Conservation (phyloP, 208 protist species). For the Lotmaria passim region DNA sequence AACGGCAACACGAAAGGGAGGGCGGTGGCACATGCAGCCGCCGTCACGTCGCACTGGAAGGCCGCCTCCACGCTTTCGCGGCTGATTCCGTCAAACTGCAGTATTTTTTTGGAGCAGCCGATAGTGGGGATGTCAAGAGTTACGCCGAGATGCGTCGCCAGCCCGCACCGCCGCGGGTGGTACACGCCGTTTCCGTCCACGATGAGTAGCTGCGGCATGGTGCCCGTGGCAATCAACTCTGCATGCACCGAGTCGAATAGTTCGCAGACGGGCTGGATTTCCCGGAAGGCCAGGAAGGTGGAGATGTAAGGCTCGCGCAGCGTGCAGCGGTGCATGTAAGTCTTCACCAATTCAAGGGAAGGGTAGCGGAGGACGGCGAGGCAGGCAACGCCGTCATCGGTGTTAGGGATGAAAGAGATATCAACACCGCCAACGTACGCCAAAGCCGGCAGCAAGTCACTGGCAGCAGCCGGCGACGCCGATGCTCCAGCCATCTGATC, state of each 20-base stretch:
- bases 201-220: slow-evolving; percentile 87
- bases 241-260: slow-evolving; percentile 40
- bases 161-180: slow-evolving; percentile 92
- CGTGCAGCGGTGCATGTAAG: slow-evolving; percentile 63
- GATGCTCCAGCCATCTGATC: neutral
- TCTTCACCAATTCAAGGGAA: slow-evolving; percentile 39
- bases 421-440: slow-evolving; percentile 69
- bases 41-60: neutral
- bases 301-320: slow-evolving; percentile 91
- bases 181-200: slow-evolving; percentile 97
- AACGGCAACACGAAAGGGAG: slow-evolving; percentile 14
- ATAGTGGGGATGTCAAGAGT: slow-evolving; percentile 90
- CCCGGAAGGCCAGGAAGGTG: slow-evolving; percentile 96
- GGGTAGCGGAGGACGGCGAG: slow-evolving; percentile 76
- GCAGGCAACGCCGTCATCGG: slow-evolving; percentile 63
- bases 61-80: slow-evolving; percentile 41
- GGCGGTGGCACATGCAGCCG: neutral
- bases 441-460: slow-evolving; percentile 29
- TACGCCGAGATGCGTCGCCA: slow-evolving; percentile 95
- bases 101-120: slow-evolving; percentile 92
- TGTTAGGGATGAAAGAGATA: slow-evolving; percentile 78
- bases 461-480: neutral
- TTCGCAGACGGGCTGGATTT: slow-evolving; percentile 67
- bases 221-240: slow-evolving; percentile 33
- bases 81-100: slow-evolving; percentile 86